Base-by-base conservation (phyloP, 495 filamentous ascomycete genomes). In the Penicillium fimorum region DNA sequence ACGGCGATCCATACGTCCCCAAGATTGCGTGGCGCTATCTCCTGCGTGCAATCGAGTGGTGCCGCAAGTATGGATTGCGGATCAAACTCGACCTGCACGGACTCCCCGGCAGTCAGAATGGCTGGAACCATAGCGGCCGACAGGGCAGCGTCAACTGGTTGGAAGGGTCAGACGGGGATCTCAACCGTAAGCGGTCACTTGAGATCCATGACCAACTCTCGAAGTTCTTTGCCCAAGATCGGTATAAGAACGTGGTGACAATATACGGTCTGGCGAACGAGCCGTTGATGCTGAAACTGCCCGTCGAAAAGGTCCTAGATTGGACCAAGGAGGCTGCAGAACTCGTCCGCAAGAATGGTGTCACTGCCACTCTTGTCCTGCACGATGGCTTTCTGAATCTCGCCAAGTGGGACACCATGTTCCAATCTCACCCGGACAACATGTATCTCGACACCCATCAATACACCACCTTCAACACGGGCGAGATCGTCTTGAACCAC, bases 41-140 rank as follows among this genome's bases (percentile, higher is more conserved):
- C 0, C 81, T 99, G 2, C 86, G 95, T 25, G 89, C 80, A 4
- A 95, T 99, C 61, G 95, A 99, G 64, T 97, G 88, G 73, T 87
- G 87, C 30, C 85, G 95, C n/a, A 91, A 93, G 63, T 89, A 96
- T 67, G 95, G 95, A 1, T 77, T 99, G 10, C 85, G 95, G 2
- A 86, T 99, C 38, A 99, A 97, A 57, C 85, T 99, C 5, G 95
- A 99, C 67, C 77, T 96, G 3, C 95, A 99, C 70, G 92, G 80
- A 17, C 67, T 91, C 0, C 90, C 89, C 0, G 91, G 91, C 9
- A 91, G 88, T 56, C 89, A 92, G 62, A 96, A 95, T 65, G 91
- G 91, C 1, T 94, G 90, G 89, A 94, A 94, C 65, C 91, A 96
- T 71, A 90, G 86, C 63, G 91, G 91, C 2, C 82, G 80, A 7